Conservation (phyloP, 1,284 basidiomycete species). For the Pseudozyma tsukubaensis region DNA sequence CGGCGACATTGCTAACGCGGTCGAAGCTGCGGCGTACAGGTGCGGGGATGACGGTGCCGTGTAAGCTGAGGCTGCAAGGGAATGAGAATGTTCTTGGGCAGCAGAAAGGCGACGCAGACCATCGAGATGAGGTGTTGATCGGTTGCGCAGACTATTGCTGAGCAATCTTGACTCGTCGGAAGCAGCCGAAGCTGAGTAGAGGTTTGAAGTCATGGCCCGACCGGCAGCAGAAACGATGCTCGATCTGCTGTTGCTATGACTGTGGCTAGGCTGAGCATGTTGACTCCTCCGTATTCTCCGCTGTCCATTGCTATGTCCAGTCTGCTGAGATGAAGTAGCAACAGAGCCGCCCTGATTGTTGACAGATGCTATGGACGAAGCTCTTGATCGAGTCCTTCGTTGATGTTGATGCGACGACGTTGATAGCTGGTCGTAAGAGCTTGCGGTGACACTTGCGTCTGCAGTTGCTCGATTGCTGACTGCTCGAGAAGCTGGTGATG, state of each 20-base stretch:
- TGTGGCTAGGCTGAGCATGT: conserved; percentile 16
- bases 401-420: conserved; percentile 8
- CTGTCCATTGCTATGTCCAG: conserved; percentile 2
- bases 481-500: conserved; percentile 4
- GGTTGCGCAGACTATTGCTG: conserved; percentile 29
- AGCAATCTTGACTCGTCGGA: conserved; percentile 18
- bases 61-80: conserved; percentile 6
- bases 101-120: conserved; percentile 16
- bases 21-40: conserved; percentile 19
- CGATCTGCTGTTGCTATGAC: conserved; percentile 24
- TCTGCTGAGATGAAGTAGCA: conserved; percentile 13
- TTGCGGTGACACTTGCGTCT: neutral
- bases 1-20: conserved; percentile 35
- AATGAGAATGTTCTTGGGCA: conserved; percentile 11
- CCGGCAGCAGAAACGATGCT: conserved; percentile 10
- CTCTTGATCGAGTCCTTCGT: conserved; percentile 25
- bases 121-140: conserved; percentile 40
- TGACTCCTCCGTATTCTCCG: conserved; percentile 18
- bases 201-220: conserved; percentile 3
- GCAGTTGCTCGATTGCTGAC: conserved; percentile 1
- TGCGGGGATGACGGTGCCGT: conserved; percentile 34
- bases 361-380: conserved; percentile 25
- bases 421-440: conserved; percentile 4
- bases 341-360: conserved; percentile 7
- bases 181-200: neutral